phyloP scores from a whole-genome alignment of 78 protist genomes.

The Creolimax fragrantissima region DNA sequence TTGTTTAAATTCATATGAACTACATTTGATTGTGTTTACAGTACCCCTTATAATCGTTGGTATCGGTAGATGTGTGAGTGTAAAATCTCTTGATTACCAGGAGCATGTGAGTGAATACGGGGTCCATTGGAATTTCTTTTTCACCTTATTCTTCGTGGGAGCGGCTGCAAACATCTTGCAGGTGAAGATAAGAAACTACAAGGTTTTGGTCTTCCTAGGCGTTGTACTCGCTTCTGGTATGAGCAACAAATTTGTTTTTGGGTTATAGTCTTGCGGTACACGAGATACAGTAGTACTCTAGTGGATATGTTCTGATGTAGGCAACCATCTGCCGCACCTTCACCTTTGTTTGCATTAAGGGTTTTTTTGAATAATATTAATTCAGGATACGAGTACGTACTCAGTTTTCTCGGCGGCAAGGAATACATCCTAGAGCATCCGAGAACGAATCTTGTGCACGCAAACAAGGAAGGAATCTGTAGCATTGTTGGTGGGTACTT shows the following conservation, averaged over 20 bases:
- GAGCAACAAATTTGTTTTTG: background rate
- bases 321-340: background rate
- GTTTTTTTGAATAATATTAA: background rate
- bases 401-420: background rate
- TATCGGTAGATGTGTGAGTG: background rate
- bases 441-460: background rate
- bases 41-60: background rate
- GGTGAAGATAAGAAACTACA: no score
- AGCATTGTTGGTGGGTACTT: background rate
- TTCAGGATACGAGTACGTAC: background rate
- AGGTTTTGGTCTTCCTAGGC: background rate
- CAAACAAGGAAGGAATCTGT: background rate
- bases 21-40: background rate
- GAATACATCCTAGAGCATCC: background rate
- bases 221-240: background rate
- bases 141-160: constrained; percentile 67
- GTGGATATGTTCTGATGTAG: no score
- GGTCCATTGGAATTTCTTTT: constrained; percentile 90
- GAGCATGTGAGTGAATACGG: constrained; percentile 89
- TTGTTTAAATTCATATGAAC: no score
- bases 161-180: background rate
- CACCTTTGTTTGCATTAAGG: no score
- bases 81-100: background rate
- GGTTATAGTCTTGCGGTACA: background rate
- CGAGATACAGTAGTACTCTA: no score